Evolutionary conservation across 1,139 yeast species (phyloP), one percentile per base, ranked within the genome.

Genomic region (Hemisphaericaspora xylofermentans): DNA sequence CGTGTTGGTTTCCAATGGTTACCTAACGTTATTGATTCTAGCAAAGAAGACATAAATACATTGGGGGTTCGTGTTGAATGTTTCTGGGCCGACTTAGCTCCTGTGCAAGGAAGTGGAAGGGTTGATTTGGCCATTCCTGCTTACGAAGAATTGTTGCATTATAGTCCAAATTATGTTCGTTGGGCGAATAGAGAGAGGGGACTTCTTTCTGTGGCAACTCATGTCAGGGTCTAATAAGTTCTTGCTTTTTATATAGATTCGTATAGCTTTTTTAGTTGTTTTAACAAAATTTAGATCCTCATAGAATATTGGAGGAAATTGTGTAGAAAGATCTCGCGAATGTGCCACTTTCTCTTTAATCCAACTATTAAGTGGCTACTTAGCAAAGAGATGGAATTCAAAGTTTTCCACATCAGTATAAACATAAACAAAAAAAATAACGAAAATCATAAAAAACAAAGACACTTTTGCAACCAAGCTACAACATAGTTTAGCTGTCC

Each of bases 1-100:
- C 84, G 75, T 48, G 48, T 88, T 38, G 86, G 83, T 2, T 56
- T 88, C 42, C 86, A 85, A 54, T 88, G 96, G 96, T 68, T 85
- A 33, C 95, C 95, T 4, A 75, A 75, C 43, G 69, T 83, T 44
- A 70, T 78, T 46, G 78, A 76, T 30, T 29, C 39, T 14, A 70
- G 59, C 22, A 66, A 57, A 35, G 66, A 62, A 35, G 56, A 59
- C 5, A 64, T 66, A 32, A 61, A 60, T 42, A 58, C 60, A 27
- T 60, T 88, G 43, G 84, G 83, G 2, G 68, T 87, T 2, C 61
- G 66, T 8, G 71, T 87, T 4, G 68, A 75, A 21, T 88, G 96
- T 56, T 77, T 66, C 52, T 87, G 94, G 94, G 83, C 85, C 9
- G 94, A 87, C 49, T 75, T 77, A 53, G 35, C 39, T 15, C 46